phyloP scores from a whole-genome alignment of 2,329 filamentous ascomycete species.

The Fusarium stilboides region DNA sequence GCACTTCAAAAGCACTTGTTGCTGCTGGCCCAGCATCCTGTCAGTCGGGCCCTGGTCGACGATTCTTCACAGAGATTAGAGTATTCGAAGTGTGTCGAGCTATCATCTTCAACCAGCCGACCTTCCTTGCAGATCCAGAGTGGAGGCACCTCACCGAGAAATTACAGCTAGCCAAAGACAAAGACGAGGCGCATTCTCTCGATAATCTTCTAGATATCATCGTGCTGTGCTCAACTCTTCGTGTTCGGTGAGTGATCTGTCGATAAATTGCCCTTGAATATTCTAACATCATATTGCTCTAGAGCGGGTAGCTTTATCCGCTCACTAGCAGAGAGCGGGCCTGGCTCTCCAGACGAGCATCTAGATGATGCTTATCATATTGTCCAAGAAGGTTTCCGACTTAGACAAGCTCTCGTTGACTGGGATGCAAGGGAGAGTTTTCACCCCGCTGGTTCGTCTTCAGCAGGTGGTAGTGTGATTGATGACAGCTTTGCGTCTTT shows the following conservation, averaged over 20 bases:
- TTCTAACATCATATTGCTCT: accelerated
- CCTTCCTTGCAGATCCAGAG: slow-evolving; percentile 45
- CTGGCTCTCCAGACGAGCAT: accelerated
- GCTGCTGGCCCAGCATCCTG: slow-evolving; percentile 50
- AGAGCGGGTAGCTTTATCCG: slow-evolving; percentile 29
- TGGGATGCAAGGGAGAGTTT: slow-evolving; percentile 20
- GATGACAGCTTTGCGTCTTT: slow-evolving; percentile 41
- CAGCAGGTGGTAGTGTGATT: accelerated
- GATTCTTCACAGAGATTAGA: slow-evolving; percentile 52
- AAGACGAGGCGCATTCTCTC: neutral
- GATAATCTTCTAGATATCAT: slow-evolving; percentile 52
- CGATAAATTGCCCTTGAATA: accelerated
- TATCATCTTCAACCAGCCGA: slow-evolving; percentile 52
- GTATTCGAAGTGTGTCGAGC: slow-evolving; percentile 54
- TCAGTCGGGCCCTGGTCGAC: slow-evolving; percentile 37
- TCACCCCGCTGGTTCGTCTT: accelerated
- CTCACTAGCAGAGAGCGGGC: accelerated
- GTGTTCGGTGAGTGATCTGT: slow-evolving; percentile 48
- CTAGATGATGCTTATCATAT: slow-evolving; percentile 7
- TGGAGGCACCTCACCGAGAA: slow-evolving; percentile 41
- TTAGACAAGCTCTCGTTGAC: slow-evolving; percentile 32
- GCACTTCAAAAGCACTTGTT: slow-evolving; percentile 52
- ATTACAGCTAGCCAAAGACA: neutral
- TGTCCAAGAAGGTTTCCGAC: slow-evolving; percentile 40
- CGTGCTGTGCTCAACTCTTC: slow-evolving; percentile 51